phyloP scores from a whole-genome alignment of 2,329 filamentous ascomycete genomes.

The Venturia asperata region DNA sequence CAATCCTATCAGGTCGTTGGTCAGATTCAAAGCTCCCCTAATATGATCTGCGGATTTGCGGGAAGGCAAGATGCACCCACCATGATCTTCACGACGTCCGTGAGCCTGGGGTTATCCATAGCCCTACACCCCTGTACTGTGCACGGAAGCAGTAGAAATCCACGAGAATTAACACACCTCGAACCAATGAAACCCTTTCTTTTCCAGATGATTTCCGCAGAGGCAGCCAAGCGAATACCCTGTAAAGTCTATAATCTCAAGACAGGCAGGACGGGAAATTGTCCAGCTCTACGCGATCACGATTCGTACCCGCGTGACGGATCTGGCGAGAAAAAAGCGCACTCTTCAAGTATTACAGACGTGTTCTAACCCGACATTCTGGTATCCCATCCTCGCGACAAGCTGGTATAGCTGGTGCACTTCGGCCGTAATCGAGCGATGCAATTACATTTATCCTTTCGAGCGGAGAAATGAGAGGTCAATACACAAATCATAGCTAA shows the following conservation, averaged over 20 bases:
- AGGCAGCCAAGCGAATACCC: not conserved
- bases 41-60: not conserved
- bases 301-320: not conserved
- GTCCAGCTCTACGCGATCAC: not conserved
- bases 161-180: not conserved
- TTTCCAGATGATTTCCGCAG: not conserved
- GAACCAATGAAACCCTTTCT: not conserved
- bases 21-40: not conserved
- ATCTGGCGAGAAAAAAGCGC: not conserved
- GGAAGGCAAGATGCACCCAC: not conserved
- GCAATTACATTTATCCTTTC: not conserved
- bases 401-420: not conserved
- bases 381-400: not conserved
- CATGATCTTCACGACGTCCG: not conserved
- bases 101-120: not conserved
- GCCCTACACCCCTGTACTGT: too few relatives aligned
- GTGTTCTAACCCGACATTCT: not conserved
- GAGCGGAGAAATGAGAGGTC: not conserved
- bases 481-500: not conserved
- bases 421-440: conserved; percentile 1
- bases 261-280: too few relatives aligned
- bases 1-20: too few relatives aligned
- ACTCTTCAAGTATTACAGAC: not conserved
- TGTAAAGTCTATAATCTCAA: not conserved
- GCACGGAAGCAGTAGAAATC: not conserved